These are phyloP conservation scores for Chlorella sp. DNA, from an alignment of 139 green algal genomes.

Conservation along the genomic window DNA sequence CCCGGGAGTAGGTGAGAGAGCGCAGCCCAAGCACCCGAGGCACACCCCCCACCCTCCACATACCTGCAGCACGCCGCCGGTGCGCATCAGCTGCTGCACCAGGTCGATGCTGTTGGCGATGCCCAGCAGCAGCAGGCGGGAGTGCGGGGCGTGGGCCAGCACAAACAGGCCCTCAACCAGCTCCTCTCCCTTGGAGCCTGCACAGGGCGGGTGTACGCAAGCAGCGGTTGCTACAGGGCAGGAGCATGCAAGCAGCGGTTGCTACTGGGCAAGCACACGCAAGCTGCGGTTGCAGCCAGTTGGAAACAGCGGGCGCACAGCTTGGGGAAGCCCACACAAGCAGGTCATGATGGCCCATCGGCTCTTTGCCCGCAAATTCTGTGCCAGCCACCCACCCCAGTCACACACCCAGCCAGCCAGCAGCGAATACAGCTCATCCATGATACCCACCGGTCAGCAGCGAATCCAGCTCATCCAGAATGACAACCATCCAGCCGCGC, in stretches of 20 bases:
- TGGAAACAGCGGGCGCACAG: too few species aligned
- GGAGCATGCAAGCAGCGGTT: too few species aligned
- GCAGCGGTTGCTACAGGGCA: too few species aligned
- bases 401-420: constrained; percentile 38
- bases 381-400: background rate
- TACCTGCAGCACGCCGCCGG: constrained; percentile 35
- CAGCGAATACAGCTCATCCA: background rate
- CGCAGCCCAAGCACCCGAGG: too few species aligned
- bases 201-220: too few species aligned
- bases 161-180: constrained; percentile 46
- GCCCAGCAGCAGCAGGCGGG: constrained; percentile 64
- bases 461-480: constrained; percentile 71
- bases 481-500: constrained; percentile 60
- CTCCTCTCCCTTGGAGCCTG: constrained; percentile 21
- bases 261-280: too few species aligned
- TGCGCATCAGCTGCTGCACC: constrained; percentile 47
- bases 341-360: too few species aligned
- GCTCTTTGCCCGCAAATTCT: too few species aligned
- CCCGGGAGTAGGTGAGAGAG: too few species aligned
- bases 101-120: constrained; percentile 72
- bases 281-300: too few species aligned
- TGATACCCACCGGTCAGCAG: constrained; percentile 42
- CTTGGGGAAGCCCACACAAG: too few species aligned
- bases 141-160: constrained; percentile 39
- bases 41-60: background rate